These are phyloP conservation scores for Talaromyces sp. DNA, from an alignment of 2,329 filamentous ascomycete genomes.

Conservation along the genomic window DNA sequence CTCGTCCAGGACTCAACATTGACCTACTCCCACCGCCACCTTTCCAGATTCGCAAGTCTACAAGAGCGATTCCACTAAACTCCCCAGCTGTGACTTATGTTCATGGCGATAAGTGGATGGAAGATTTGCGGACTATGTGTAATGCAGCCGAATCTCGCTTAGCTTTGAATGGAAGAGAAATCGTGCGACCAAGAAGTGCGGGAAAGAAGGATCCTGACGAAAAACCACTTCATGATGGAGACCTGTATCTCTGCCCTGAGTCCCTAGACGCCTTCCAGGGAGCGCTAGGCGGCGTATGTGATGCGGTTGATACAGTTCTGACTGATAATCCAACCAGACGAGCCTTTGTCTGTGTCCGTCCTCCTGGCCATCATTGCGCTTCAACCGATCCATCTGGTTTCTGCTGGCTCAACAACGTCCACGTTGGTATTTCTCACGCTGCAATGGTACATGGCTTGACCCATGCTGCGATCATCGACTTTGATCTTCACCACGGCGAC, in stretches of 20 bases:
- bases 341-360: conserved; percentile 88
- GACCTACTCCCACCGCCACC: conserved; percentile 60
- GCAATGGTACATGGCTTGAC: conserved; percentile 80
- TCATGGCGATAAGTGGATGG: conserved; percentile 90
- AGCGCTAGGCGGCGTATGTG: conserved; percentile 86
- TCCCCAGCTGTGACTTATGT: conserved; percentile 83
- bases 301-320: conserved; percentile 86
- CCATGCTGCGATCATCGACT: conserved; percentile 89
- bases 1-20: conserved; percentile 61
- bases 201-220: conserved; percentile 40
- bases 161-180: conserved; percentile 71
- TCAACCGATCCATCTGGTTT: conserved; percentile 87
- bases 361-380: conserved; percentile 94
- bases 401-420: conserved; percentile 98
- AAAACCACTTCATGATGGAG: conserved; percentile 73
- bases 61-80: conserved; percentile 65
- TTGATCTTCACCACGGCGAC: conserved; percentile 88
- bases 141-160: conserved; percentile 73
- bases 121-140: conserved; percentile 82
- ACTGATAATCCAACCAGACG: conserved; percentile 61
- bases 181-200: conserved; percentile 58
- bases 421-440: conserved; percentile 91
- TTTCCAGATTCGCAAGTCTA: conserved; percentile 81
- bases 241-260: conserved; percentile 84
- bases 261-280: conserved; percentile 86